phyloP scores from a whole-genome alignment of 2,329 filamentous ascomycete species.

The Botrytis aclada region DNA sequence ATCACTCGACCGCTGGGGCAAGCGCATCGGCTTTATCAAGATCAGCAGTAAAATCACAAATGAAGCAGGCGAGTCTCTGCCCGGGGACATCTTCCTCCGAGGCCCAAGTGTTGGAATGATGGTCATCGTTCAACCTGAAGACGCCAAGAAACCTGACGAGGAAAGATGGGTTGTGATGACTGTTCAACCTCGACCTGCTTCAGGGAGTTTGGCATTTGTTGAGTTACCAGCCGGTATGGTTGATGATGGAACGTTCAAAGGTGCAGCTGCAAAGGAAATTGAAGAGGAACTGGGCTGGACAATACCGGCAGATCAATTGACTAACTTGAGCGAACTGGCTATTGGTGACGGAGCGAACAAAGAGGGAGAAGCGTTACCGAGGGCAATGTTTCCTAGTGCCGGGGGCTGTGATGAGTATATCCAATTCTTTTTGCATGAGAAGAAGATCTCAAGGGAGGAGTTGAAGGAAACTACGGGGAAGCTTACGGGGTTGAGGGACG shows the following conservation, averaged over 20 bases:
- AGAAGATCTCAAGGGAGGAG: conserved; percentile 48
- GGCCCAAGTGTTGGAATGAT: conserved; percentile 61
- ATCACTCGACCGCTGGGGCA: conserved; percentile 51
- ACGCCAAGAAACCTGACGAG: conserved; percentile 38
- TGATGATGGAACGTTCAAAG: conserved; percentile 54
- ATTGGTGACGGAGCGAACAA: conserved; percentile 45
- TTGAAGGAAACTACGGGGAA: conserved; percentile 55
- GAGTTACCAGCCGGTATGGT: conserved; percentile 61
- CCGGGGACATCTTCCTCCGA: conserved; percentile 55
- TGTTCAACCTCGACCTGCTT: conserved; percentile 56
- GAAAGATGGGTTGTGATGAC: conserved; percentile 58
- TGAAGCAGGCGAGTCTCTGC: conserved; percentile 47
- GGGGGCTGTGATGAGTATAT: conserved; percentile 61
- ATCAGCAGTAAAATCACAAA: conserved; percentile 50
- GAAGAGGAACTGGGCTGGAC: conserved; percentile 56
- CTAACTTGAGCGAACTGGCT: conserved; percentile 52
- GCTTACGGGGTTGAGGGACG: conserved; percentile 54
- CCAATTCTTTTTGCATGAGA: conserved; percentile 56
- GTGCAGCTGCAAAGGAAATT: conserved; percentile 58
- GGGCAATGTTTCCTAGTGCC: conserved; percentile 55
- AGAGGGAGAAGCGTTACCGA: conserved; percentile 39
- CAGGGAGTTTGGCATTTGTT: conserved; percentile 52
- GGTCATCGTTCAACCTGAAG: conserved; percentile 45
- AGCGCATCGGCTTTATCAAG: conserved; percentile 56
- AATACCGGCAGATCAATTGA: conserved; percentile 50